phyloP scores from a whole-genome alignment of 2,329 filamentous ascomycete species.

The Purpureocillium takamizusanense region DNA sequence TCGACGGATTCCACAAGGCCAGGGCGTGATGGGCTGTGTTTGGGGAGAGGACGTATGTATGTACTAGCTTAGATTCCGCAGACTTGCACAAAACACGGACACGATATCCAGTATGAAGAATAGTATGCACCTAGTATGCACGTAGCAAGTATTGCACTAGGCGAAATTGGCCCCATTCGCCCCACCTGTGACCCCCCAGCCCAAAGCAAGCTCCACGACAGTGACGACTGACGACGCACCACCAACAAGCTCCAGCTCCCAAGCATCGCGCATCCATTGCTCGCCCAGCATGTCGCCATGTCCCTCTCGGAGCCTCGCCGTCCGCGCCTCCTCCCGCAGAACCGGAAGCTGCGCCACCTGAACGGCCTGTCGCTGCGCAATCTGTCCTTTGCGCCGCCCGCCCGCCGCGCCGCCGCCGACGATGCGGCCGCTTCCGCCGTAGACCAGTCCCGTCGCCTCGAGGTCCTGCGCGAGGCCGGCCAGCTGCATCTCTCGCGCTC shows the following conservation, averaged over 20 bases:
- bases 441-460: constrained; percentile 54
- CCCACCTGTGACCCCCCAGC: no score
- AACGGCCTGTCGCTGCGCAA: constrained; percentile 83
- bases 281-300: constrained; percentile 18
- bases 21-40: no score
- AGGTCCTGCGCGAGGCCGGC: constrained; percentile 35
- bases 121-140: no score
- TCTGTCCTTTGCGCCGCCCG: constrained; percentile 55
- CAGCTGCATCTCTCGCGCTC: constrained; percentile 48
- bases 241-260: background rate
- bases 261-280: constrained; percentile 7
- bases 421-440: constrained; percentile 57
- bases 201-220: no score
- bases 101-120: no score
- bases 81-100: no score
- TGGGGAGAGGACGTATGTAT: no score
- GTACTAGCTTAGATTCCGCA: no score
- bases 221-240: background rate
- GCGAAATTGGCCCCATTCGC: background rate
- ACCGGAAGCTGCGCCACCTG: constrained; percentile 81
- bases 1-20: no score
- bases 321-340: constrained; percentile 56
- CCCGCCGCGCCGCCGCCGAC: constrained; percentile 67
- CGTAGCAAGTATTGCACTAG: constrained; percentile 1
- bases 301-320: constrained; percentile 28